These are phyloP conservation scores for Testicularia cyperi DNA, from an alignment of 1,284 basidiomycete genomes.

Conservation along the genomic window DNA sequence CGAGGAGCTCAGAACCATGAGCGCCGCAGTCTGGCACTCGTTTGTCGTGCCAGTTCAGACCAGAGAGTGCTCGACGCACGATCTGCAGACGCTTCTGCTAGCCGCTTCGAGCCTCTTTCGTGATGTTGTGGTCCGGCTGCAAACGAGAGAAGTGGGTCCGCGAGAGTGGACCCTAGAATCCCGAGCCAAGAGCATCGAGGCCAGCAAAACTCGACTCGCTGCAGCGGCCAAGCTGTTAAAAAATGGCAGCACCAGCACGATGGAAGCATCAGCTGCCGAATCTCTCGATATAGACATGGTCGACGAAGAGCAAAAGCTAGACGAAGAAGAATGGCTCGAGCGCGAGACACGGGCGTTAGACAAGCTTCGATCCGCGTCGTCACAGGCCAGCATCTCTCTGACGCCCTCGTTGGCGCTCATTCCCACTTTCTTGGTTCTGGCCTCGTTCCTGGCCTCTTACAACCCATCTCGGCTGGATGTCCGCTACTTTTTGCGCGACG, in stretches of 20 bases:
- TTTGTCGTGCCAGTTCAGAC: constrained; percentile 43
- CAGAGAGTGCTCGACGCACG: constrained; percentile 14
- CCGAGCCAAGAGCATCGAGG: constrained; percentile 23
- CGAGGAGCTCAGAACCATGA: constrained; percentile 41
- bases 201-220: constrained; percentile 14
- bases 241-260: neutral
- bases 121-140: constrained; percentile 46
- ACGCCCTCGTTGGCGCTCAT: constrained; percentile 32
- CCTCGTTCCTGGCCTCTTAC: constrained; percentile 80
- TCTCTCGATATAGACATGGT: constrained; percentile 1
- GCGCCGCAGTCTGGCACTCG: constrained; percentile 45
- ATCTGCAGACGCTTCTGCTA: constrained; percentile 32
- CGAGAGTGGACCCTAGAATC: constrained; percentile 43
- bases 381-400: constrained; percentile 18
- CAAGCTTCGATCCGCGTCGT: constrained; percentile 9
- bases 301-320: constrained; percentile 30
- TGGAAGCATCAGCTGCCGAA: neutral
- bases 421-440: constrained; percentile 73
- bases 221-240: constrained; percentile 4
- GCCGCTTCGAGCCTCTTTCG: constrained; percentile 29
- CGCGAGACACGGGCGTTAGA: constrained; percentile 11
- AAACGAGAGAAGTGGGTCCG: constrained; percentile 40
- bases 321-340: constrained; percentile 34
- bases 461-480: constrained; percentile 81
- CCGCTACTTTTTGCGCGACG: constrained; percentile 51